Evolutionary conservation across 306 rosid genomes (phyloP).

Genomic region (Sicyos edulis): DNA sequence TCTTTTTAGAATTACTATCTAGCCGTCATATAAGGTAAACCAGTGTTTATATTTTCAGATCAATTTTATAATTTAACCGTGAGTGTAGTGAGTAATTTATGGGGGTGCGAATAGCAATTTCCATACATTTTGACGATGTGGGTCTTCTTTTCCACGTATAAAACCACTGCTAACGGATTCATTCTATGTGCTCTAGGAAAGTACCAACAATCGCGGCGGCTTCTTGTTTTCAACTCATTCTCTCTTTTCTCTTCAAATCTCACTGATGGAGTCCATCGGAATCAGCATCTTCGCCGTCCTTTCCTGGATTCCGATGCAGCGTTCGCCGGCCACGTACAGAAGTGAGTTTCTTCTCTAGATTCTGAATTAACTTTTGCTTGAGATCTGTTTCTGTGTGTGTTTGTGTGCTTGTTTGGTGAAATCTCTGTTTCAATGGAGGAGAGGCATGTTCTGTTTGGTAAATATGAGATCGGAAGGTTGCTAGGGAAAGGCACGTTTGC

Average conservation of each 20-base stretch:
- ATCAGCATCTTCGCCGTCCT: conserved; percentile 27
- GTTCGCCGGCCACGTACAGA: neutral
- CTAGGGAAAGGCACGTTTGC: conserved; percentile 78
- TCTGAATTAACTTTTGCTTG: neutral
- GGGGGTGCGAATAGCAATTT: neutral
- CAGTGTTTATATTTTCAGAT: no score
- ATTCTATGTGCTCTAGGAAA: neutral
- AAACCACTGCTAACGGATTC: neutral
- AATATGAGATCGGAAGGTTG: conserved; percentile 59
- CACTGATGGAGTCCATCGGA: conserved; percentile 23
- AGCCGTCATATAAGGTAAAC: no score
- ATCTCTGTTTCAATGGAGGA: conserved; percentile 38
- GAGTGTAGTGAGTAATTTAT: neutral
- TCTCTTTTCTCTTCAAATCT: no score
- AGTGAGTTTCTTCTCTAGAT: neutral
- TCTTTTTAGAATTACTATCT: no score
- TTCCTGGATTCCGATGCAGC: conserved; percentile 33
- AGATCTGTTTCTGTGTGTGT: neutral
- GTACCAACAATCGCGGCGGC: neutral
- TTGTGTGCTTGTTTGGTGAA: neutral
- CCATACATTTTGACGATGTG: neutral
- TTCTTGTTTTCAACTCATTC: neutral
- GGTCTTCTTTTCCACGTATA: neutral
- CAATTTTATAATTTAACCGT: no score
- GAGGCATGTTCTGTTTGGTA: conserved; percentile 39